Percentiles rank a stretch among this genome's conserved stretches.
phyloP scores from a whole-genome alignment of 2,329 filamentous ascomycete species.

The Triangularia setosa region DNA sequence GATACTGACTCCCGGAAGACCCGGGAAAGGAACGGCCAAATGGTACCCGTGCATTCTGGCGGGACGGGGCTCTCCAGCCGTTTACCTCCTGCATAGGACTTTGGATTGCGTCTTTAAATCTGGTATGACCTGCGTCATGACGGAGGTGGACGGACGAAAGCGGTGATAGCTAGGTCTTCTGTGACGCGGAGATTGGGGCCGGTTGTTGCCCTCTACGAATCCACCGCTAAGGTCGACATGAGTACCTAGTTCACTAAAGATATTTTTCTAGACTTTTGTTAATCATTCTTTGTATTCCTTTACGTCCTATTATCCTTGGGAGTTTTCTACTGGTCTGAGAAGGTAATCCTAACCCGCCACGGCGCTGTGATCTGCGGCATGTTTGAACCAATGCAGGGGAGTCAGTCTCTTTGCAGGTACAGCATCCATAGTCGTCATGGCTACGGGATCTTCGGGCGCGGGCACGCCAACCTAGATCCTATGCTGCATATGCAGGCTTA shows the following conservation, averaged over 20 bases:
- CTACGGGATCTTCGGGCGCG: not conserved
- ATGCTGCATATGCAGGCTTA: not conserved
- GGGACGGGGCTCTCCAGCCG: not conserved
- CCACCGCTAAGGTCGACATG: no score
- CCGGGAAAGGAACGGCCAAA: not conserved
- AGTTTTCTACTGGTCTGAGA: not conserved
- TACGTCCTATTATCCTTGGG: no score
- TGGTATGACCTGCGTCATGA: not conserved
- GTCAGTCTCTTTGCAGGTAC: not conserved
- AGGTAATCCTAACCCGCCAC: not conserved
- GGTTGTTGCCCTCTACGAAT: no score
- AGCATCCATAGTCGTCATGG: not conserved
- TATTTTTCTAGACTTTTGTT: no score
- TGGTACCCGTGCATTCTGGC: not conserved
- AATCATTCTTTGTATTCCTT: no score
- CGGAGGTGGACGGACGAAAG: not conserved
- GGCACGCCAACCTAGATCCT: not conserved
- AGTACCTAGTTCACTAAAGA: no score
- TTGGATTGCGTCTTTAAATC: not conserved
- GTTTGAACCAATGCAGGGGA: not conserved
- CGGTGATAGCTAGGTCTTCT: not conserved
- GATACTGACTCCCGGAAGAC: not conserved
- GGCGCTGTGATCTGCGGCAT: not conserved
- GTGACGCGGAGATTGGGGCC: no score
- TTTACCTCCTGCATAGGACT: not conserved